These are phyloP conservation scores for Trypanosoma rangeli DNA, from an alignment of 208 protist species.

Conservation along the genomic window DNA sequence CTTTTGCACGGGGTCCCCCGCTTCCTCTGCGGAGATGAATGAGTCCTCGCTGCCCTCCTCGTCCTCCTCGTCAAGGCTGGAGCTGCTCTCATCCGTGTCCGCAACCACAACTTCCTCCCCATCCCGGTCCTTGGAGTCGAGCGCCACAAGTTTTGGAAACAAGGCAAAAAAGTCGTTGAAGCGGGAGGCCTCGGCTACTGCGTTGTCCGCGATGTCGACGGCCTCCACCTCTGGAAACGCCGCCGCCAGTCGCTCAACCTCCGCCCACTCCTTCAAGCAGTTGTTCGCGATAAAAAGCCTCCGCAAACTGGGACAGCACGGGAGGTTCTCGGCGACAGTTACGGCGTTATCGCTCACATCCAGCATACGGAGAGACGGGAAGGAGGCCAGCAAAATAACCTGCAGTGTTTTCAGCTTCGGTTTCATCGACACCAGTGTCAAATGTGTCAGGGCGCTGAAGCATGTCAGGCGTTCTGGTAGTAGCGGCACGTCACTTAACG, in stretches of 20 bases:
- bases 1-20: slow-evolving; percentile 17
- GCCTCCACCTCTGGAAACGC: slow-evolving; percentile 67
- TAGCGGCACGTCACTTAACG: slow-evolving; percentile 61
- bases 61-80: slow-evolving; percentile 29
- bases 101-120: slow-evolving; percentile 52
- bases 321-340: slow-evolving; percentile 28
- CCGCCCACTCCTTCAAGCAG: slow-evolving; percentile 37
- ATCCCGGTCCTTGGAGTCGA: slow-evolving; percentile 54
- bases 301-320: slow-evolving; percentile 30
- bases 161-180: slow-evolving; percentile 52
- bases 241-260: slow-evolving; percentile 51
- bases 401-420: slow-evolving; percentile 42
- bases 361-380: slow-evolving; percentile 50
- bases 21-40: slow-evolving; percentile 5
- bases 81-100: slow-evolving; percentile 39
- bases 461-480: slow-evolving; percentile 45
- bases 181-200: slow-evolving; percentile 40
- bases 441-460: slow-evolving; percentile 52
- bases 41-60: slow-evolving; percentile 23
- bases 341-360: slow-evolving; percentile 88
- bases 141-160: slow-evolving; percentile 47
- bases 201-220: slow-evolving; percentile 66
- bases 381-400: slow-evolving; percentile 31
- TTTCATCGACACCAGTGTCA: slow-evolving; percentile 69
- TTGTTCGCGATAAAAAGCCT: slow-evolving; percentile 80